These are phyloP conservation scores for Penicillium salamii DNA, from an alignment of 495 filamentous ascomycete genomes.

Conservation along the genomic window DNA sequence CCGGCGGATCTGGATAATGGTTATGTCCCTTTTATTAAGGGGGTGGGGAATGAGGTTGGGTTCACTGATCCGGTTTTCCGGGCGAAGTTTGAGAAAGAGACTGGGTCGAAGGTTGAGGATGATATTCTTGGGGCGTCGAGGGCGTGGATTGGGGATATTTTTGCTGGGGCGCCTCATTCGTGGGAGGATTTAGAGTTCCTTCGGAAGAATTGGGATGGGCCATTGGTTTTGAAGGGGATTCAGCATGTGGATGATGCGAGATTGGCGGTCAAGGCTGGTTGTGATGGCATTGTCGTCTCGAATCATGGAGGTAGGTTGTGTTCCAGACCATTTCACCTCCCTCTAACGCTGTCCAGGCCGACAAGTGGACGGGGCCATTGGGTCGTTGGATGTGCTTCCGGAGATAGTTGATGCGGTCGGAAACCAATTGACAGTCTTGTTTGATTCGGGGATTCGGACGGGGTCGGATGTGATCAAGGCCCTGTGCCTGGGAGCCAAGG, in stretches of 20 bases:
- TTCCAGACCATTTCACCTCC: not conserved
- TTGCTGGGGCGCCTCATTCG: slow-evolving; percentile 47
- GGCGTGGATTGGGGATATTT: slow-evolving; percentile 50
- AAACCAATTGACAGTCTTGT: slow-evolving; percentile 55
- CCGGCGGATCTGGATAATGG: slow-evolving; percentile 63
- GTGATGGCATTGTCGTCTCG: slow-evolving; percentile 52
- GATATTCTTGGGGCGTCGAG: slow-evolving; percentile 40
- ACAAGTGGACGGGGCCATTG: slow-evolving; percentile 66
- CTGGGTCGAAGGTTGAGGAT: slow-evolving; percentile 48
- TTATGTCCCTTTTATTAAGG: slow-evolving; percentile 50
- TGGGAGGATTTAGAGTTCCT: slow-evolving; percentile 60
- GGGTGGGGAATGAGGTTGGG: slow-evolving; percentile 42
- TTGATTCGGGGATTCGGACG: slow-evolving; percentile 62
- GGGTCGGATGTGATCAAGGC: slow-evolving; percentile 76
- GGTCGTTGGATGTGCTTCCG: slow-evolving; percentile 61
- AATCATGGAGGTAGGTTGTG: slow-evolving; percentile 51
- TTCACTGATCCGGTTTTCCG: slow-evolving; percentile 63
- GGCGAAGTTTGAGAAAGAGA: slow-evolving; percentile 46
- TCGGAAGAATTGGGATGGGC: slow-evolving; percentile 58
- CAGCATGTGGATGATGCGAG: slow-evolving; percentile 51
- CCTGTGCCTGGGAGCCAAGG: slow-evolving; percentile 80
- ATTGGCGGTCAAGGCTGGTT: slow-evolving; percentile 43
- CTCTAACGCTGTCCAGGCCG: slow-evolving; percentile 36
- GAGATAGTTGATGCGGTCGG: slow-evolving; percentile 60
- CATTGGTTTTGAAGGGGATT: slow-evolving; percentile 51